Conservation (phyloP, 2,329 filamentous ascomycete species). For the Bertia moriformis region DNA sequence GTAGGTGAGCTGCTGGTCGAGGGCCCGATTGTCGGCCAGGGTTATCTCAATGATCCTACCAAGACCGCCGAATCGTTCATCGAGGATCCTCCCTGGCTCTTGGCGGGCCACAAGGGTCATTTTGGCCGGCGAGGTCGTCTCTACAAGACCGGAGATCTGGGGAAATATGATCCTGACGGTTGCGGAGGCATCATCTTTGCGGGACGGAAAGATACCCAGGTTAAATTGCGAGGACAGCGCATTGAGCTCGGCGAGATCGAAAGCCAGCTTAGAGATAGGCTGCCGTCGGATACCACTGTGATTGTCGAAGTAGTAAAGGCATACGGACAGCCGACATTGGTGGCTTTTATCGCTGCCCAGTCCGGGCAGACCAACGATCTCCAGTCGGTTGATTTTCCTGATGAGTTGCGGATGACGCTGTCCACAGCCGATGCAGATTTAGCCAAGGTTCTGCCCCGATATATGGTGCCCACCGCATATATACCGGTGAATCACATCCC, state of each 20-base stretch:
- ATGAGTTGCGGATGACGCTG: conserved; percentile 6
- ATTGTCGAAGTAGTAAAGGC: conserved; percentile 30
- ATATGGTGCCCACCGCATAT: conserved; percentile 25
- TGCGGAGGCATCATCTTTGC: conserved; percentile 34
- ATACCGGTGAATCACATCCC: conserved; percentile 26
- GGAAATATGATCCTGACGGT: conserved; percentile 33
- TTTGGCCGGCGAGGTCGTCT: conserved; percentile 25
- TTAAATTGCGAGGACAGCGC: conserved; percentile 52
- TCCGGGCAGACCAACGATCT: conserved; percentile 6
- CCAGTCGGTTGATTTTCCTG: conserved; percentile 3
- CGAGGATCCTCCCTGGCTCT: conserved; percentile 34
- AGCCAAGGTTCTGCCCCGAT: conserved; percentile 8
- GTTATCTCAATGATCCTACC: conserved; percentile 41
- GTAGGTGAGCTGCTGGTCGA: conserved; percentile 39
- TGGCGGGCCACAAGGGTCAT: conserved; percentile 13
- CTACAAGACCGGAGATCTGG: conserved; percentile 47
- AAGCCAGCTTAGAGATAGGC: conserved; percentile 18
- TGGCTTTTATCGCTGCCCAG: conserved; percentile 14
- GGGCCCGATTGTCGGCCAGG: conserved; percentile 44
- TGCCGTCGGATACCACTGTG: conserved; percentile 21
- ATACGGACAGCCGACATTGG: conserved; percentile 9
- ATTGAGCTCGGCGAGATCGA: conserved; percentile 43
- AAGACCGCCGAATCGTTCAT: conserved; percentile 46
- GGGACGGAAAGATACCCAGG: conserved; percentile 52
- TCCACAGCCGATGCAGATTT: conserved; percentile 6